Evolutionary conservation across 2,329 filamentous ascomycete species (phyloP), one percentile per base, ranked within the genome.

Genomic region (Bertia moriformis): DNA sequence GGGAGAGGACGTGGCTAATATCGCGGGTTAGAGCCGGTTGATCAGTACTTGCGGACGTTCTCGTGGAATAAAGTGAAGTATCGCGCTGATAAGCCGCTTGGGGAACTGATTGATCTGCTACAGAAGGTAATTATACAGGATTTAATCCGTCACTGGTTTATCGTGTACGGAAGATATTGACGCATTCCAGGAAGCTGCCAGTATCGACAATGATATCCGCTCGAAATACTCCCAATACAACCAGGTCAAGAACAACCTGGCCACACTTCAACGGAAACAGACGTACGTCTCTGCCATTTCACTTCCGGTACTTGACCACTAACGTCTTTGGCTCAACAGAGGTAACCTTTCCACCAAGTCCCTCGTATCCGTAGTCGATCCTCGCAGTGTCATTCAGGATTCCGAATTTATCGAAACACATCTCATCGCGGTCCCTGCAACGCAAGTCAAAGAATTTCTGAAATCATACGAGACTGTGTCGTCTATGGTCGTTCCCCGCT

Each of bases 51-150:
- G 36, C 76, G 79, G 53, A 79, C 73, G 40, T 98, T 96, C 61
- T 73, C 76, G 47, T 98, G 91, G 91, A 96, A 96, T 65, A 95
- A 91, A 61, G 85, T 93, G 61, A 91, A 94, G 57, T 98, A 96
- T 61, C 79, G 91, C 51, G 81, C 84, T 45, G 91, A 98, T 60
- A 93, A 89, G 58, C 75, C 89, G 38, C 73, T 98, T 44, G 72
- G 77, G 41, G 89, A 96, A 54, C 69, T 96, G 43, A 81, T 95
- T 49, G 83, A 87, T 57, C 79, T 78, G 30, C 65, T 98, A 42
- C 86, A 93, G 55, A 95, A 93, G 75, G 85, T 85, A 50, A 13
- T 49, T 18, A 39, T 3, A 15, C 32, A 4, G 15, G 14, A 14
- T 29, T 18, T 12, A 10, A 35, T 17, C n/a, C n/a, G n/a, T n/a